These are phyloP conservation scores for Lagenidium sp. DNA, from an alignment of 352 stramenopile genomes.

Conservation along the genomic window DNA sequence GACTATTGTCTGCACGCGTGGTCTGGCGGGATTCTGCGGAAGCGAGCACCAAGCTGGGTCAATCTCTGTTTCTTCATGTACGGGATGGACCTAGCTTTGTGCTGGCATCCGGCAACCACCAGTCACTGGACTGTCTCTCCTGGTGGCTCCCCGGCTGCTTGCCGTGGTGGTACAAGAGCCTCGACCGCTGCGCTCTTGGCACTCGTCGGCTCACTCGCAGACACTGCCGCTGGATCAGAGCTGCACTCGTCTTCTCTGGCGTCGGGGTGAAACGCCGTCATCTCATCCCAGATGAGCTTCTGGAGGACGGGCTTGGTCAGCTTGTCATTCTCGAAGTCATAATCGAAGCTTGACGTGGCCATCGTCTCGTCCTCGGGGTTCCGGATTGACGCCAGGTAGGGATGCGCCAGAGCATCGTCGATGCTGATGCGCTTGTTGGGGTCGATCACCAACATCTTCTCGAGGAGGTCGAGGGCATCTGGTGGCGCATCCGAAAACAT, in stretches of 20 bases:
- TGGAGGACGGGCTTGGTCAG: constrained; percentile 77
- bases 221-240: too few relatives aligned
- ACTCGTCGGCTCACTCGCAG: background rate
- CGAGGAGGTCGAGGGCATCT: constrained; percentile 79
- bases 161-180: background rate
- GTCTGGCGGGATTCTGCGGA: too few relatives aligned
- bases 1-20: too few relatives aligned
- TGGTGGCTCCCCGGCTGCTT: constrained; percentile 1
- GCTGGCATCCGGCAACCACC: too few relatives aligned
- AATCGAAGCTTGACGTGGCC: constrained; percentile 60
- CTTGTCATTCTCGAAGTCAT: constrained; percentile 85
- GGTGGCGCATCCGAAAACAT: constrained; percentile 64
- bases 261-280: constrained; percentile 67
- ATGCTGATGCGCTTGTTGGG: constrained; percentile 87
- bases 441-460: constrained; percentile 91
- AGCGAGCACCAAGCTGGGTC: too few relatives aligned
- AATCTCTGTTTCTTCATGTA: too few relatives aligned
- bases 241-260: constrained; percentile 30
- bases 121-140: too few relatives aligned
- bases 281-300: constrained; percentile 82
- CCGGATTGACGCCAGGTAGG: constrained; percentile 85
- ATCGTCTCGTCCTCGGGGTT: constrained; percentile 85
- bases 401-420: constrained; percentile 86
- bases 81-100: too few relatives aligned
- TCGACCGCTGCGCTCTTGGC: background rate